Evolutionary conservation across 176 grass and related monocot genomes (phyloP).

Genomic region (Oryza longistaminata): DNA sequence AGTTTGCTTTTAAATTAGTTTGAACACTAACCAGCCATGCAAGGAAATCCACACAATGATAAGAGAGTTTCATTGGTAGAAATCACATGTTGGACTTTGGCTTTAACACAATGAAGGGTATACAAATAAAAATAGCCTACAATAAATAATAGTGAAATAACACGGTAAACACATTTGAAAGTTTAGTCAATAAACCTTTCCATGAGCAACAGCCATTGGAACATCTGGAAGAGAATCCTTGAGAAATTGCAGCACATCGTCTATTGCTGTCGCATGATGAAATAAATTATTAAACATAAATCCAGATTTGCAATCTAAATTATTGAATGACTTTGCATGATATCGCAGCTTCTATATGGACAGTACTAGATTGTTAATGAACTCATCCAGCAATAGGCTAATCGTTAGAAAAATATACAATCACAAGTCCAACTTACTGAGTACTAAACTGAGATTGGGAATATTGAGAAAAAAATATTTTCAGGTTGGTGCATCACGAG

Average conservation of each 20-base stretch:
- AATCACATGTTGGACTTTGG: conserved; percentile 13
- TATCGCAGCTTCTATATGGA: conserved; percentile 7
- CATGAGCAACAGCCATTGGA: conserved; percentile 82
- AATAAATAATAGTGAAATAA: conserved; percentile 12
- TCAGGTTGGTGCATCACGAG: conserved; percentile 23
- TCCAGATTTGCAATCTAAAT: not conserved
- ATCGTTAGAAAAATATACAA: not conserved
- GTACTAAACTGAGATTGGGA: not conserved
- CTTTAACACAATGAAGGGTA: conserved; percentile 3
- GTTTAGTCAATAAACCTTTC: conserved; percentile 61
- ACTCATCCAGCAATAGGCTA: not conserved
- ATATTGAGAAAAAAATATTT: not conserved
- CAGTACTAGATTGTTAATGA: not conserved
- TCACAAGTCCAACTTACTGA: conserved; percentile 10
- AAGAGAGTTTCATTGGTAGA: conserved; percentile 2
- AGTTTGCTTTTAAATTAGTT: conserved; percentile 11
- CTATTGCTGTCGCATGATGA: conserved; percentile 67
- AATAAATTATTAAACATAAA: conserved; percentile 42
- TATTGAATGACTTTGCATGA: not conserved
- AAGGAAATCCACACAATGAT: conserved; percentile 15
- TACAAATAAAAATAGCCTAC: conserved; percentile 6
- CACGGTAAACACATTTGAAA: conserved; percentile 26
- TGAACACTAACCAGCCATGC: not conserved
- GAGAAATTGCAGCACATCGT: conserved; percentile 77
- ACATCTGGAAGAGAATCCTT: conserved; percentile 60